Evolutionary conservation across 2,329 filamentous ascomycete genomes (phyloP), one percentile per base, ranked within the genome.

Genomic region (Neospermospora avenae): DNA sequence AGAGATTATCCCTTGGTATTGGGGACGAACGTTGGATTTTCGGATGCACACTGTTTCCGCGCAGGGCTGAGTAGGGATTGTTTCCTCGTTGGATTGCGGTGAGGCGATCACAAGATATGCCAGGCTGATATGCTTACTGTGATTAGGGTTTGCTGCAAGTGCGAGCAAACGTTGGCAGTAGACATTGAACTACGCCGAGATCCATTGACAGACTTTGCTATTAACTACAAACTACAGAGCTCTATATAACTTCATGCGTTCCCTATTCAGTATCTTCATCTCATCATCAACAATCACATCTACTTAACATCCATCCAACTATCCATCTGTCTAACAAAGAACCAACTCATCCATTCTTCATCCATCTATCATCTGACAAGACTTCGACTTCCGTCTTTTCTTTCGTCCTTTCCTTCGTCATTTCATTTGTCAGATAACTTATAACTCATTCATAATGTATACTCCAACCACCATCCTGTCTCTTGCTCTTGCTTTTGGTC

Each of bases 241-340:
- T 51, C 31, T 37, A 51, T 51, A 51, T 51, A 51, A 51, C 28
- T 13, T n/a, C 16, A 2, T 6, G 11, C 1, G 10, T 34, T 51
- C 8, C 13, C 20, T 24, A 28, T 35, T 13, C 35, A 18, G 1
- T 24, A 22, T 51, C 31, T 37, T n/a, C 28, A 51, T 51, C 16
- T 31, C 48, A 51, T 51, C 48, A 51, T 51, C 48, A 51, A 37
- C 48, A 37, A 22, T 51, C 48, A 22, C 48, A 51, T 37, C 48
- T 35, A 13, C 48, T 24, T 28, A 37, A 22, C n/a, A 28, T 35
- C 4, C 31, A 14, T 13, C 16, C 18, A 51, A 22, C n/a, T 18
- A 14, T 37, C 18, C 48, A 37, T 20, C 31, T 22, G 16, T n/a
- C 22, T 13, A 46, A 16, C 44, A 5, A 31, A 31, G 6, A 31